Evolutionary conservation across 2,329 filamentous ascomycete genomes (phyloP).

Genomic region (Cladophialophora exuberans): DNA sequence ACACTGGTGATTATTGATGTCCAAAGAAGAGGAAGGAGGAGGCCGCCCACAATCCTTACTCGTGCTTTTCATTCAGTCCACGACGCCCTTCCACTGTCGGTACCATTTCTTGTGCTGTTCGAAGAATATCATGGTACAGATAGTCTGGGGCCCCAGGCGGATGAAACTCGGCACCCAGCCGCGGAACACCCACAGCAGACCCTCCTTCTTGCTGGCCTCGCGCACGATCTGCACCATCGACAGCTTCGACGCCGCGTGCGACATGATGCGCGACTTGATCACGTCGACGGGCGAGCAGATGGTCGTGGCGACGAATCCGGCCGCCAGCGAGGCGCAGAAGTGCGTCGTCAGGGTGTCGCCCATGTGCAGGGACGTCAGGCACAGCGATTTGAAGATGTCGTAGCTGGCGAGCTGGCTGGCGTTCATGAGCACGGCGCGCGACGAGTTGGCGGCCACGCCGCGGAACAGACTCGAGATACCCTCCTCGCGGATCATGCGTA

Average conservation of each 20-base stretch:
- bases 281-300: constrained; percentile 70
- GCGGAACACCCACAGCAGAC: constrained; percentile 66
- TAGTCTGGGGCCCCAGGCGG: constrained; percentile 66
- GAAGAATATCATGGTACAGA: constrained; percentile 68
- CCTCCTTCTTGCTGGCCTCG: constrained; percentile 60
- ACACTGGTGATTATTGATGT: no score
- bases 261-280: constrained; percentile 69
- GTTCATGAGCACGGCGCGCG: constrained; percentile 68
- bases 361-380: constrained; percentile 57
- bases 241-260: constrained; percentile 47
- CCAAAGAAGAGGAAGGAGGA: no score
- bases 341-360: constrained; percentile 63
- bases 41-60: no score
- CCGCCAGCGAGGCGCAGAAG: constrained; percentile 63
- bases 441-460: constrained; percentile 68
- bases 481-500: constrained; percentile 85
- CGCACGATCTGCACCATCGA: constrained; percentile 54
- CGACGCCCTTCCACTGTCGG: constrained; percentile 44
- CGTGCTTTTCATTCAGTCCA: constrained; percentile 16
- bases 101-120: constrained; percentile 71
- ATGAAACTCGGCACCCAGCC: constrained; percentile 71
- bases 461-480: constrained; percentile 77
- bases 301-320: constrained; percentile 68
- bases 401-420: constrained; percentile 66
- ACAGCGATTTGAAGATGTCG: constrained; percentile 64